Base-by-base conservation (phyloP, 306 rosid species). In the Glycine latifolia region DNA sequence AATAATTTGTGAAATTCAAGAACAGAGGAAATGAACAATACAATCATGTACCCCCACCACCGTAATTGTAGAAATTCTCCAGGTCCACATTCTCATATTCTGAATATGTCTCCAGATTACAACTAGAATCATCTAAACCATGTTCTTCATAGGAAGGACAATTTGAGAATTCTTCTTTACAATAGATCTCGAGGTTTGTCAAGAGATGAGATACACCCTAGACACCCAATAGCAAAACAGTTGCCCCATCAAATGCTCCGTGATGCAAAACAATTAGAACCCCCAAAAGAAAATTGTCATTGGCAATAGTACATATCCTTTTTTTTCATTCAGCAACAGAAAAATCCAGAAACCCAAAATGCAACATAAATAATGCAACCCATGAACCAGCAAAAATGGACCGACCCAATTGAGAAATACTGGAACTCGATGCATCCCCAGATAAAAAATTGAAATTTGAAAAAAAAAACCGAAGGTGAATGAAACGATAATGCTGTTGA, bases 51-150 rank as follows among this genome's bases (percentile, higher is more conserved):
- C 20, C 20, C 20, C 20, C 20, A 20, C 20, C 20, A 20, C 20
- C 20, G 20, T 20, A 20, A 20, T 20, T 20, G 20, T 20, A 20
- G 20, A 93, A 85, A 82, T 89, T 95, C 87, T 95, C 99, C 79
- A 95, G 81, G 85, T 95, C 99, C 98, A 92, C 93, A 84, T 90
- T 95, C 85, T 91, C 96, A 84, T 93, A 88, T 79, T 90, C 97
- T 50, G 94, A 86, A 70, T 80, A 80, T 46, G 92, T 87, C 89
- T 92, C 99, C 50, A 84, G 85, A 83, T 91, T 91, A 85, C 92
- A 87, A 76, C 92, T 89, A 78, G 92, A 87, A 76, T 73, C 94
- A 75, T 91, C 94, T 75, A 92, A 85, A 63, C 87, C 88, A 8
- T 91, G 87, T 62, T 85, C 88, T 76, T 87, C 97, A 78, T 87